Evolutionary conservation across 139 green algal genomes (phyloP), one percentile per base, ranked within the genome.

Genomic region (Chlamydomonas incerta): DNA sequence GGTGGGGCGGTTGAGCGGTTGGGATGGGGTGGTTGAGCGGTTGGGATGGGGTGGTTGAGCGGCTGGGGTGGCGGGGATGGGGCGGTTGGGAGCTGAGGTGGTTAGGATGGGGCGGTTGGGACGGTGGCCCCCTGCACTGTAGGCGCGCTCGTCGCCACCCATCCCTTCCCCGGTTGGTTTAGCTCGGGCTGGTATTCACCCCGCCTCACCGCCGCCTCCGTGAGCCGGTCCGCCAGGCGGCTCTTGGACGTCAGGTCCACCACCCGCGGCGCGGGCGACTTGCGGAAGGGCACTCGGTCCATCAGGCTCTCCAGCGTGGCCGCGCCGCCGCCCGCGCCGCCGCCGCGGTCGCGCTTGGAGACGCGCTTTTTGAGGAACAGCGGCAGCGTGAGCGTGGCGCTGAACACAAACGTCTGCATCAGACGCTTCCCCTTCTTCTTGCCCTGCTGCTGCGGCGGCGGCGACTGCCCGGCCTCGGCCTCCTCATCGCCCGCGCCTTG

Each of bases 321-420:
- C 3, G 80, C 87, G 18, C 89, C 87, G 72, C 93, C 95, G 71
- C 89, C 89, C 11, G 92, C 87, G 23, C 94, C 96, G 71, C 94
- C 95, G 23, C 94, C 96, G 71, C 94, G 94, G 46, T 88, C 92
- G 24, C 94, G 90, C n/a, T 91, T 93, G 33, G 87, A 85, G 67
- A 98, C 86, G 28, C 95, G 91, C 67, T 92, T 92, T n/a, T 94
- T 91, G 58, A 97, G 81, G 24, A 74, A 83, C 47, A 83, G 72
- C 20, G 97, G 97, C 91, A 99, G 93, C 17, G 96, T 97, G 33
- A 99, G 92, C 18, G 97, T 99, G 3, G 97, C 97, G 18, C 93
- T 98, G 85, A 99, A 99, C 41, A 99, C 95, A 82, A 99, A 95
- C 3, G 94, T 98, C 91, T 99, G 97, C 89, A 98, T 62, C 75